Base-by-base conservation (phyloP, 179 eudicot species). In the Silene vulgaris region DNA sequence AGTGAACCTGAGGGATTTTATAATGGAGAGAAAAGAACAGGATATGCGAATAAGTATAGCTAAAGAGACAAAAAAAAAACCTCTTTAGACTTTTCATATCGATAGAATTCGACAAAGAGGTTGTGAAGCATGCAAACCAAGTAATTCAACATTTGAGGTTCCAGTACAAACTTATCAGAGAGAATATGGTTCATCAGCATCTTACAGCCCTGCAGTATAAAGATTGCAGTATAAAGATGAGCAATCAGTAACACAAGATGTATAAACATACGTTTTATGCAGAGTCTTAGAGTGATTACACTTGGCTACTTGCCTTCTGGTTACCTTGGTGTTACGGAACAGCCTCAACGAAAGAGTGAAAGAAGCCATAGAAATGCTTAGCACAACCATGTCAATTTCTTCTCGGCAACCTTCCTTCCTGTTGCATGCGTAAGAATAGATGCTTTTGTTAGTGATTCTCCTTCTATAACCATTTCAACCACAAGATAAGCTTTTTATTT, bases 91-190 rank as follows among this genome's bases (percentile, higher is more conserved):
- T 65, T 80, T 65, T 85, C 78, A 54, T 80, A 75, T 79, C 87
- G 86, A 80, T 88, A 83, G 67, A 86, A 84, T 65, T 87, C 86
- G 48, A 92, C 84, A 69, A 88, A 91, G 65, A 84, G 76, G 73
- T 90, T 91, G 86, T 90, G 81, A 75, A 92, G 87, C 82, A 79
- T 80, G 66, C 84, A 80, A 79, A 81, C 84, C 35, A 90, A 82
- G 80, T 78, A 86, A 57, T 88, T 90, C 65, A 92, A 78, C 79
- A 84, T 83, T 80, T 84, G 77, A 56, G 80, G 81, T 65, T 82
- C 89, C 62, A 88, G 65, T 74, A 86, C 56, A 88, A 87, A 88
- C 23, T 85, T 76, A 71, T 80, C 81, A 65, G 90, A 85, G 79
- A 92, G 85, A 76, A 93, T 70, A 80, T 76, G 75, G 65, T 86